These are phyloP conservation scores for Brassica napus DNA, from an alignment of 345 rosid genomes.

Conservation along the genomic window Da-Ae NC_063439.1:3541001-3541500, in stretches of 20 bases:
- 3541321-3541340: slow-evolving; percentile 32
- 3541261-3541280: slow-evolving; percentile 9
- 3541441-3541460: not conserved
- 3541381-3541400: not conserved
- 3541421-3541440: not conserved
- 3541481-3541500: slow-evolving; percentile 45
- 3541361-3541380: not conserved
- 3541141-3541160: slow-evolving; percentile 29
- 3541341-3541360: not conserved
- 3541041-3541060: slow-evolving; percentile 24
- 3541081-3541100: slow-evolving; percentile 21
- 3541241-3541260: not conserved
- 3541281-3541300: not conserved
- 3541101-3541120: slow-evolving; percentile 30
- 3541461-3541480: not conserved
- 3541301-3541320: not conserved
- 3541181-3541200: slow-evolving; percentile 21
- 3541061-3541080: slow-evolving; percentile 27
- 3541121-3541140: slow-evolving; percentile 19
- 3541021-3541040: slow-evolving; percentile 15
- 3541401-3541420: not conserved
- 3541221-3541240: not conserved
- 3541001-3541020: slow-evolving; percentile 29
- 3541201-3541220: slow-evolving; percentile 6
- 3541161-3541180: slow-evolving; percentile 22